Evolutionary conservation across 805 yeast species (phyloP), one percentile per base, ranked within the genome.

Genomic region (Scheffersomyces amazonensis): DNA sequence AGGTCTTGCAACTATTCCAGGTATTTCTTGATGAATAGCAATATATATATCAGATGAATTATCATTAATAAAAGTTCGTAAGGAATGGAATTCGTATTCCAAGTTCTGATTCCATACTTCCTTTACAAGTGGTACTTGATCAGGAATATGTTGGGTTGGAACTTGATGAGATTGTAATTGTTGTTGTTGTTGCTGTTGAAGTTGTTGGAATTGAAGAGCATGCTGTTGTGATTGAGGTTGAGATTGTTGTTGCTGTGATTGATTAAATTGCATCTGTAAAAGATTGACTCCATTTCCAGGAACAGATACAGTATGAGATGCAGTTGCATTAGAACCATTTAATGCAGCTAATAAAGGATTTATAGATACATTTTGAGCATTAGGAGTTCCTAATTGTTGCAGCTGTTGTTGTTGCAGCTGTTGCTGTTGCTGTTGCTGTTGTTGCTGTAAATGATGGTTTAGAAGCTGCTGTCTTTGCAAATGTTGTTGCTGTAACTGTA

Each of bases 1-100:
- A 12, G 99, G 99, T 51, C 99, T 77, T 2, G 96, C 96, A 19
- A 91, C 83, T 16, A 95, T 87, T 0, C 99, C 99, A 0, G 96
- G 96, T 56, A 93, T 89, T 60, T 93, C 98, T 33, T 95, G 89
- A 50, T 89, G 90, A 41, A 89, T 76, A 2, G 87, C 75, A 18
- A 84, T 75, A 48, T 72, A 69, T 39, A 80, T 75, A 50, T 53
- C 44, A 7, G 64, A 49, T 5, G 69, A 54, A 32, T 75, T 81
- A 41, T 74, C 75, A 37, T 69, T 75, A 30, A 81, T 69, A 21
- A 83, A 67, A 36, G 74, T 72, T 44, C 89, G 71, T 35, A 85
- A 75, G 10, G 74, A 62, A 41, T 72, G 75, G 60, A 84, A 79
- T 52, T 84, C 93, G 39, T 73, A 71, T 48, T 81, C 82, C 45